Percentiles rank a stretch among this genome's conserved stretches.
Evolutionary conservation across 2,329 filamentous ascomycete genomes (phyloP).

Genomic region (Fusarium sp.): DNA sequence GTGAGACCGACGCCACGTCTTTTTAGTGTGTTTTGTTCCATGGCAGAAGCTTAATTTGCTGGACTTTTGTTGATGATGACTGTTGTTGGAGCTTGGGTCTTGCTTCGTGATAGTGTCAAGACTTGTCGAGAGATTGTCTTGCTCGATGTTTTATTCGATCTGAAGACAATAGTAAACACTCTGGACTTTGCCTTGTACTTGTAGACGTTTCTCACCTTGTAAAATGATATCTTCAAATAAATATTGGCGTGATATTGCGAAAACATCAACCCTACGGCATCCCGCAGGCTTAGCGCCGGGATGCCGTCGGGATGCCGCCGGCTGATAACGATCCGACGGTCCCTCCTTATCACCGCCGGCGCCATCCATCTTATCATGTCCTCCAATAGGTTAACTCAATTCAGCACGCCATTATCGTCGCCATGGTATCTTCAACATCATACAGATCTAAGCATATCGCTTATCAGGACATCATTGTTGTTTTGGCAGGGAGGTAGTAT

Average conservation of each 20-base stretch:
- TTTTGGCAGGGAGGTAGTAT: too few relatives aligned
- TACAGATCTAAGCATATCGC: conserved; percentile 3
- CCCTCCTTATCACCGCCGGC: conserved; percentile 6
- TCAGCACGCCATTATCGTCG: conserved; percentile 46
- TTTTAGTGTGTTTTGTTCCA: conserved; percentile 51
- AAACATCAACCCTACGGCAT: background rate
- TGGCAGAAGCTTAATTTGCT: background rate
- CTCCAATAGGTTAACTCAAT: conserved; percentile 26
- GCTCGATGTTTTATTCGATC: too few relatives aligned
- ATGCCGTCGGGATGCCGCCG: conserved; percentile 36
- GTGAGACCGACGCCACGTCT: conserved; percentile 47
- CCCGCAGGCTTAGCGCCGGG: conserved; percentile 21
- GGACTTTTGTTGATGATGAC: background rate
- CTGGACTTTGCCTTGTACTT: too few relatives aligned
- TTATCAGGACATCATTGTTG: too few relatives aligned
- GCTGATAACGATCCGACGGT: conserved; percentile 24
- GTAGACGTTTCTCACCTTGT: too few relatives aligned
- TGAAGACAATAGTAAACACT: too few relatives aligned
- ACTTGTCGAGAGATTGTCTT: too few relatives aligned
- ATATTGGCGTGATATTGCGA: conserved; percentile 1
- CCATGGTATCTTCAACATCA: conserved; percentile 42
- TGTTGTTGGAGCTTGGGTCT: too few relatives aligned
- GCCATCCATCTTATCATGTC: background rate
- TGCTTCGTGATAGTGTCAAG: too few relatives aligned
- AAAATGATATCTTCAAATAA: background rate